Evolutionary conservation across 345 rosid genomes (phyloP).

Genomic region (Hypericum perforatum): DNA sequence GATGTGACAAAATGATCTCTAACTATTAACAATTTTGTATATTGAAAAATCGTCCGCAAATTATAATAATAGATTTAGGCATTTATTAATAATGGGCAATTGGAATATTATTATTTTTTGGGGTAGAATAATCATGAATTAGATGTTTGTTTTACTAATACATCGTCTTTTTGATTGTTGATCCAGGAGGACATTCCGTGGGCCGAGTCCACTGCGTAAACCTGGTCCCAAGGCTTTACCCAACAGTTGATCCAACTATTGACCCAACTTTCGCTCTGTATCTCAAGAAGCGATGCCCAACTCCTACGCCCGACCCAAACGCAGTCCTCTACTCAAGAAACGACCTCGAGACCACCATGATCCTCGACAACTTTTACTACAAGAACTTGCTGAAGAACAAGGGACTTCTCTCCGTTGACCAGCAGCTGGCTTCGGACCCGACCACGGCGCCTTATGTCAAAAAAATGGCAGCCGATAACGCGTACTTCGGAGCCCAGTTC

Average conservation of each 20-base stretch:
- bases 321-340: conserved; percentile 55
- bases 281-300: conserved; percentile 54
- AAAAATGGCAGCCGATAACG: conserved; percentile 66
- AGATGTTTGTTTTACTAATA: too few relatives aligned
- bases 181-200: conserved; percentile 68
- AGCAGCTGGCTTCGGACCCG: conserved; percentile 56
- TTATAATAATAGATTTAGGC: too few relatives aligned
- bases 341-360: conserved; percentile 73
- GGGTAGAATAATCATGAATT: too few relatives aligned
- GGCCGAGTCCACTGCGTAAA: conserved; percentile 79
- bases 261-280: conserved; percentile 53
- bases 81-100: too few relatives aligned
- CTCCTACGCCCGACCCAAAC: conserved; percentile 42
- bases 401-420: conserved; percentile 57
- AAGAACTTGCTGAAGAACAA: conserved; percentile 49
- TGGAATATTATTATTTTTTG: too few relatives aligned
- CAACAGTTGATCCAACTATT: conserved; percentile 55
- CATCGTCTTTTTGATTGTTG: not conserved
- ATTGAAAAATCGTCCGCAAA: too few relatives aligned
- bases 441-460: conserved; percentile 44
- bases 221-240: conserved; percentile 63
- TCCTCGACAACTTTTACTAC: conserved; percentile 65
- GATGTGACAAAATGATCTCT: too few relatives aligned
- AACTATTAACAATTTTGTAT: too few relatives aligned
- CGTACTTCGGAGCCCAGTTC: conserved; percentile 60